These are phyloP conservation scores for Blastocystis sp. DNA, from an alignment of 352 stramenopile genomes.

Conservation along the genomic window DNA sequence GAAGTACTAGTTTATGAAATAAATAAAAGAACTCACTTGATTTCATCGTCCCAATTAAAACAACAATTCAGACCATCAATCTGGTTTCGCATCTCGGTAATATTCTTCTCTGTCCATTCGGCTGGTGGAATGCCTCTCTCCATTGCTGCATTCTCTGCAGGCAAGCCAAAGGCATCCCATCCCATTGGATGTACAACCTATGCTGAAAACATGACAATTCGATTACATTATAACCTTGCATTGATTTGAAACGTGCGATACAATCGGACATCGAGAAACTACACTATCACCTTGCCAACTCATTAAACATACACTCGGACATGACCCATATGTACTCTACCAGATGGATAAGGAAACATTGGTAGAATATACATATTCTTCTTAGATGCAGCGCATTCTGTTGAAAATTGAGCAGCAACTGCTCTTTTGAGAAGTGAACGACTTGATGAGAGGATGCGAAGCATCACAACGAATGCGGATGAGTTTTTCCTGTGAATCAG, in stretches of 20 bases:
- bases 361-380: constrained; percentile 77
- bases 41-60: constrained; percentile 93
- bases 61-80: constrained; percentile 88
- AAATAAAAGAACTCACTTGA: constrained; percentile 83
- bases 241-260: constrained; percentile 88
- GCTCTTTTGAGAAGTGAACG: too few species aligned
- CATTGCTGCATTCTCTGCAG: constrained; percentile 96
- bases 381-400: background rate
- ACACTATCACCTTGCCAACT: constrained; percentile 51
- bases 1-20: constrained; percentile 24
- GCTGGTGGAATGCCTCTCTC: constrained; percentile 88
- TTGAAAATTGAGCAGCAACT: too few species aligned
- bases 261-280: constrained; percentile 85
- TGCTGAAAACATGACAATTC: background rate
- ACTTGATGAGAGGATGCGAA: too few species aligned
- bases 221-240: constrained; percentile 86
- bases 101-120: constrained; percentile 89
- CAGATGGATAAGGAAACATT: constrained; percentile 98
- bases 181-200: constrained; percentile 88
- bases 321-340: constrained; percentile 93
- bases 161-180: constrained; percentile 98
- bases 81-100: constrained; percentile 88
- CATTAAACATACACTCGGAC: constrained; percentile 80
- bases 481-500: too few species aligned
- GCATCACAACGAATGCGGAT: too few species aligned